phyloP scores from a whole-genome alignment of 257 asterid species.

The Oldenlandia corymbosa region DNA sequence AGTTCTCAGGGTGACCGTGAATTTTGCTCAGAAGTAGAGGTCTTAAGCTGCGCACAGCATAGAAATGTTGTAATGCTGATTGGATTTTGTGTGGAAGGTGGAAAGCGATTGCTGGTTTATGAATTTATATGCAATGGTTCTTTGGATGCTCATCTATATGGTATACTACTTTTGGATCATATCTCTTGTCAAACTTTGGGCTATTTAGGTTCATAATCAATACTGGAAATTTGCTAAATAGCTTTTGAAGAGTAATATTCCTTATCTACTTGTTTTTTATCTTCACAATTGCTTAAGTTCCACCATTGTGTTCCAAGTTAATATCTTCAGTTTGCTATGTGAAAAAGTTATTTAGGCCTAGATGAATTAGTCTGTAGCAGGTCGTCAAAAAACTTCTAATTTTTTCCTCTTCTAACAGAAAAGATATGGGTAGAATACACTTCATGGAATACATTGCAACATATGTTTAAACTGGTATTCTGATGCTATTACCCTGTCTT shows the following conservation, averaged over 20 bases:
- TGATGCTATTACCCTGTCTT: neutral
- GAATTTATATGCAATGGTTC: constrained; percentile 90
- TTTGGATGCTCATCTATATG: constrained; percentile 78
- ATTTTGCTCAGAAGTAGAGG: constrained; percentile 87
- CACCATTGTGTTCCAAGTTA: neutral
- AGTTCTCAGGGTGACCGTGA: constrained; percentile 85
- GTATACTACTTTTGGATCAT: constrained; percentile 24
- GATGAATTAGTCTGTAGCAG: neutral
- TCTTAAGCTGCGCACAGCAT: constrained; percentile 89
- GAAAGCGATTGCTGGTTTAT: constrained; percentile 65
- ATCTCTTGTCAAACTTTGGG: neutral
- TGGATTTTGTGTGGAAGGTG: constrained; percentile 79
- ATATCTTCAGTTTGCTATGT: neutral
- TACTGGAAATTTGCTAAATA: neutral
- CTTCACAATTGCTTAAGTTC: neutral
- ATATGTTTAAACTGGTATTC: too few relatives aligned
- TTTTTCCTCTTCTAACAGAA: neutral
- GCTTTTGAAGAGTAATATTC: neutral
- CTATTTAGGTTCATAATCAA: neutral
- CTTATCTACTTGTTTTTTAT: neutral
- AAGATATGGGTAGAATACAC: neutral
- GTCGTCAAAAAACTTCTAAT: too few relatives aligned
- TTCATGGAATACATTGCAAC: neutral
- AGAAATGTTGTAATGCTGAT: constrained; percentile 86
- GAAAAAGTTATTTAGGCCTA: neutral